Evolutionary conservation across 352 stramenopile species (phyloP), one percentile per base, ranked within the genome.

Genomic region (Elongisporangium prolatum): DNA sequence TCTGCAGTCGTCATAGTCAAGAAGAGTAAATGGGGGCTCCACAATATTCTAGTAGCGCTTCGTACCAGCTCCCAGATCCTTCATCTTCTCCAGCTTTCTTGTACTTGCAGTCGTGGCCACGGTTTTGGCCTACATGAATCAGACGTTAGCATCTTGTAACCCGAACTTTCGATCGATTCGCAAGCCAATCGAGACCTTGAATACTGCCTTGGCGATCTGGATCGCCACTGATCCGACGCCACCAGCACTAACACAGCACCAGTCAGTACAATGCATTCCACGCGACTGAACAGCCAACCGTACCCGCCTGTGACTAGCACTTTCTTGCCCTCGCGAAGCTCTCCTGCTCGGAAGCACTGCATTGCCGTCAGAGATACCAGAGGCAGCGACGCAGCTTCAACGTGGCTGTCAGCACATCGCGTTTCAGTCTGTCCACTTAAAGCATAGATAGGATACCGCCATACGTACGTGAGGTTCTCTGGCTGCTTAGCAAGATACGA

Each of bases 181-280:
- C 6, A 50, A 24, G 11, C 13, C 21, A 16, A 53, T 4, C 10
- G 28, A 2, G 51, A 76, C 79, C 69, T 91, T 93, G 66, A 89
- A 91, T 16, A 90, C 75, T 34, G 63, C 52, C 61, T 91, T 91
- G 14, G 84, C 84, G 25, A 93, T 69, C 60, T 93, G 84, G 60
- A 93, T 77, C 17, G 81, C 84, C 2, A 90, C 71, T 0, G 81
- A 80, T 1, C 84, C 84, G 11, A 86, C 84, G 21, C 84, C 84
- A 11, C 84, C 84, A 63, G 79, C 80, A 2, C 83, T 86, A 60
- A 38, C 1, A 58, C 25, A 18, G 20, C 18, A 7, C 18, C 4
- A 58, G 11, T 52, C 34, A 62, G 21, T 28, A 11, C 14, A 1
- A 2, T 55, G 20, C 24, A 22, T 13, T 16, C 1, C 2, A 21